phyloP scores from a whole-genome alignment of 192 early-diverging fungal genomes.

The Coemansia sp. region DNA sequence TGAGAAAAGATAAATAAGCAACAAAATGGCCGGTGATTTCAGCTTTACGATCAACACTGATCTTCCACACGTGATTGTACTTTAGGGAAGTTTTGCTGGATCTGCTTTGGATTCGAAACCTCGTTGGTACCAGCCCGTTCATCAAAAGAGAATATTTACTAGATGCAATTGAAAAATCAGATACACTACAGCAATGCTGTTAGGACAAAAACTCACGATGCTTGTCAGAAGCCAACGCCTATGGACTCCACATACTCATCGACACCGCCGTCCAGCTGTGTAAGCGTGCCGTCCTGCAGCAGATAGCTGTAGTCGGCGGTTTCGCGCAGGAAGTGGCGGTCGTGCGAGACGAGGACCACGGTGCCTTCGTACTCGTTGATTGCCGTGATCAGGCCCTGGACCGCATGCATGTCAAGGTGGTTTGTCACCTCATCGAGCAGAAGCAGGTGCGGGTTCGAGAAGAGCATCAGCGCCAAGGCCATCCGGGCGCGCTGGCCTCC shows the following conservation, averaged over 20 bases:
- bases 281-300: conserved; percentile 56
- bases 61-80: conserved; percentile 14
- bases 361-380: conserved; percentile 74
- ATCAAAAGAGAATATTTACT: neutral
- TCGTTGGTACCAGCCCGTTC: neutral
- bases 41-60: neutral
- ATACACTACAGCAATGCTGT: neutral
- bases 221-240: neutral
- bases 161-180: conserved; percentile 1
- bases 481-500: conserved; percentile 86
- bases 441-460: conserved; percentile 66
- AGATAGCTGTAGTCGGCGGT: conserved; percentile 59
- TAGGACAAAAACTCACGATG: neutral
- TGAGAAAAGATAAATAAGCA: neutral
- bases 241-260: conserved; percentile 62
- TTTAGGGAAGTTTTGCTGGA: conserved; percentile 14
- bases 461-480: conserved; percentile 69
- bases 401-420: conserved; percentile 87
- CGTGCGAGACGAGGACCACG: conserved; percentile 84
- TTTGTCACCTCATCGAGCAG: conserved; percentile 86
- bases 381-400: conserved; percentile 70
- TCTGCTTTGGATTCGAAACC: neutral
- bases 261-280: conserved; percentile 63
- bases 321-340: conserved; percentile 79
- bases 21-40: no score